A percentile compares a stretch with the other conserved stretches of the same genome.
Evolutionary conservation across 345 rosid genomes (phyloP).

Genomic region (Durio zibethinus): DNA sequence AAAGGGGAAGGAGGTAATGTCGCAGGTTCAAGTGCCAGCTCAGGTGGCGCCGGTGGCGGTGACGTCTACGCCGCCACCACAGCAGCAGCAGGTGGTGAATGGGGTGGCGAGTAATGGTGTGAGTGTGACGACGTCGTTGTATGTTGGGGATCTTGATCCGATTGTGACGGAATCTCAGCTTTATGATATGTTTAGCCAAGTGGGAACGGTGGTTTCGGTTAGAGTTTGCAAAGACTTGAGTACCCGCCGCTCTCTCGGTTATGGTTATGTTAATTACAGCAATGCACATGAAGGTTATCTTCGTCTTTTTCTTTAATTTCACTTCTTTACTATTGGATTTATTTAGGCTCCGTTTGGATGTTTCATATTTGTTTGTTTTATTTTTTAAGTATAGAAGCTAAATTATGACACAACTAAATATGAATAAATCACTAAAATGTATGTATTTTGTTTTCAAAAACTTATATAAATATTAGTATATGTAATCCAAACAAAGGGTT

Average conservation of each 20-base stretch:
- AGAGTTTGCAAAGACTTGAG: conserved; percentile 66
- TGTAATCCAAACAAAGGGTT: background rate
- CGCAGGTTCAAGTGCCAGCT: conserved; percentile 40
- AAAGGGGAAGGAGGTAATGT: conserved; percentile 20
- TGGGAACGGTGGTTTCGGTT: conserved; percentile 62
- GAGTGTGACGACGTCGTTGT: conserved; percentile 51
- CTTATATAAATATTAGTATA: background rate
- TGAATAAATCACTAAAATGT: background rate
- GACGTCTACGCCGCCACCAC: conserved; percentile 11
- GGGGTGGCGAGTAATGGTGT: conserved; percentile 27
- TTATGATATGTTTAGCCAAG: conserved; percentile 56
- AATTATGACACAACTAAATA: background rate
- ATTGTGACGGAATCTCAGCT: conserved; percentile 68
- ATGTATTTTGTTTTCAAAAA: background rate
- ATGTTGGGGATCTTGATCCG: conserved; percentile 73
- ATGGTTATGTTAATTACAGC: conserved; percentile 82
- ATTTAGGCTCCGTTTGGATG: background rate
- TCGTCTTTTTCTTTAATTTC: background rate
- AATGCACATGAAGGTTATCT: conserved; percentile 67
- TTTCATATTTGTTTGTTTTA: background rate
- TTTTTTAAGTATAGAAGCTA: background rate
- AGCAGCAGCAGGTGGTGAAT: conserved; percentile 17
- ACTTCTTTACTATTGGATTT: background rate
- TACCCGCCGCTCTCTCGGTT: conserved; percentile 84
- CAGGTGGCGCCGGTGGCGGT: conserved; percentile 13